Evolutionary conservation across 2,329 filamentous ascomycete genomes (phyloP).

Genomic region (Hypoxylon rubiginosum): DNA sequence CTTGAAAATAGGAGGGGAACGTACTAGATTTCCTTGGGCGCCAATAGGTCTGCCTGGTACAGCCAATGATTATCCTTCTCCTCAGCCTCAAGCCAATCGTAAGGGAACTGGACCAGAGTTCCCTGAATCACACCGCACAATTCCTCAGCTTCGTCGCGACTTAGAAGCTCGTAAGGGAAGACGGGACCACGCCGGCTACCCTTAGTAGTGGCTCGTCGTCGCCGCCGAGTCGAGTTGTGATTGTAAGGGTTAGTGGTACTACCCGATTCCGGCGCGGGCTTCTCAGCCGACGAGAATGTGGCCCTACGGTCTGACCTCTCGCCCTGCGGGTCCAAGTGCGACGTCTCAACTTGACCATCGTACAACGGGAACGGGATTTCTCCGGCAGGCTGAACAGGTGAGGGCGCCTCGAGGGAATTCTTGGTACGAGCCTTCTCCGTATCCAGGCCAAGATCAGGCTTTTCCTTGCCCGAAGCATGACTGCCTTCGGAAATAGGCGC

Average conservation of each 20-base stretch:
- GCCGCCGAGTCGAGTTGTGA: conserved; percentile 67
- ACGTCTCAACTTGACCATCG: conserved; percentile 53
- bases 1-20: conserved; percentile 52
- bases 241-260: conserved; percentile 52
- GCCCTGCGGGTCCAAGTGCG: conserved; percentile 46
- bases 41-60: conserved; percentile 95
- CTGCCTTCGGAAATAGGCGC: conserved; percentile 28
- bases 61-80: conserved; percentile 96
- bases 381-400: conserved; percentile 59
- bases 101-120: conserved; percentile 90
- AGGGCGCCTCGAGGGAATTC: conserved; percentile 53
- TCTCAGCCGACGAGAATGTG: conserved; percentile 69
- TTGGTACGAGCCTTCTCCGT: conserved; percentile 42
- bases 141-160: conserved; percentile 82
- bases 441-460: conserved; percentile 35
- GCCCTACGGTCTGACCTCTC: conserved; percentile 64
- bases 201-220: conserved; percentile 78
- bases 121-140: conserved; percentile 87
- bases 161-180: conserved; percentile 80
- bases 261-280: conserved; percentile 56
- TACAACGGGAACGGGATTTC: conserved; percentile 63
- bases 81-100: conserved; percentile 94
- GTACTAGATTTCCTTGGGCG: conserved; percentile 97
- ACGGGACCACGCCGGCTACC: conserved; percentile 74
- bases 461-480: conserved; percentile 36